These are phyloP conservation scores for Echinosophora koreensis DNA, from an alignment of 306 rosid species.

Conservation along the genomic window DNA sequence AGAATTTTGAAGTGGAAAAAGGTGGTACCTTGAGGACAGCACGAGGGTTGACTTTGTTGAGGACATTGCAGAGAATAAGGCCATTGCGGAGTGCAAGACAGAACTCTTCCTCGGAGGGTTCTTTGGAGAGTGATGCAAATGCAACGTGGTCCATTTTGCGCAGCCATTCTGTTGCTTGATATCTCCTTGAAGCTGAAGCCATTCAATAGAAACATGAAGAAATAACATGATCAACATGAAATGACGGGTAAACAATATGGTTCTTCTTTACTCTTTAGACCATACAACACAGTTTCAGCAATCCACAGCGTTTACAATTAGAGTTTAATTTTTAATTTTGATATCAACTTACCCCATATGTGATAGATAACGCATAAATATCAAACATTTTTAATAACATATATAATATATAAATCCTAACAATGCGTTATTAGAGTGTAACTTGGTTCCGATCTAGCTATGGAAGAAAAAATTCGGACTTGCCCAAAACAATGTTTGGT, in stretches of 20 bases:
- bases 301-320: too few relatives aligned
- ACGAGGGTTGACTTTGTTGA: constrained; percentile 95
- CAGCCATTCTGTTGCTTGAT: constrained; percentile 94
- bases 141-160: constrained; percentile 85
- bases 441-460: too few relatives aligned
- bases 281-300: neutral
- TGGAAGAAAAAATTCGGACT: too few relatives aligned
- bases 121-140: constrained; percentile 61
- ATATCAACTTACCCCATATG: too few relatives aligned
- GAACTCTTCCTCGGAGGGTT: constrained; percentile 88
- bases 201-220: neutral
- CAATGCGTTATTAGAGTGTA: too few relatives aligned
- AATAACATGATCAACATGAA: neutral
- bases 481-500: too few relatives aligned
- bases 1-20: neutral
- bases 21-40: constrained; percentile 78
- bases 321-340: too few relatives aligned
- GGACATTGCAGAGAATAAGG: constrained; percentile 97
- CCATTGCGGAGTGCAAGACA: constrained; percentile 88
- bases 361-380: too few relatives aligned
- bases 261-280: too few relatives aligned
- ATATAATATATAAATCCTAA: too few relatives aligned
- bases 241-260: neutral
- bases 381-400: too few relatives aligned
- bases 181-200: constrained; percentile 73